Base-by-base conservation (phyloP, 129 eudicot species). In the Gnaphalium uliginosum region DNA sequence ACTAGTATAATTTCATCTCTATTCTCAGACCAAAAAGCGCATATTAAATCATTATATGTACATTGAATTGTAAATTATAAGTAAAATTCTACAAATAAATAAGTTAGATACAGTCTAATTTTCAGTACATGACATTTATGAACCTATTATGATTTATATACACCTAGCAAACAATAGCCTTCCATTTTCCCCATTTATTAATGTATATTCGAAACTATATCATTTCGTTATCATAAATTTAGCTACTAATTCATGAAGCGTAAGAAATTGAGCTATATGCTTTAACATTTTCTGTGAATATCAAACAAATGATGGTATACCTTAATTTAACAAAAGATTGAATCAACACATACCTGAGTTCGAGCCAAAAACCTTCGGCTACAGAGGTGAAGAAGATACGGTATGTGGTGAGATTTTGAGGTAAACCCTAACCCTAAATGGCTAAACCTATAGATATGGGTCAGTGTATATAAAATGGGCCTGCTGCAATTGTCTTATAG, bases 271-370 rank as follows among this genome's bases (percentile, higher is more conserved):
- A 1, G 51, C 30, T 9, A 10, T 1, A 39, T 3, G 1, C 8
- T 35, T 35, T 24, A n/a, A 22, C 9, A 14, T 19, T 10, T 68
- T 1, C 29, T 3, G 46, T 8, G 10, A 10, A 10, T 1, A 39
- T 39, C 46, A 68, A 15, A 21, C 26, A 22, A 1, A 56, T 1
- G 25, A 65, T 17, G 22, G 4, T 17, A 65, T 8, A 8, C 0
- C 1, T 14, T 41, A 8, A 27, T 10, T 30, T 30, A 0, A 4
- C 4, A 4, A 25, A 21, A 22, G 24, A 5, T 58, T 35, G 11
- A 37, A 57, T 18, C 24, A 30, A 23, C 35, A 21, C 9, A 35
- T 33, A 72, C 77, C 77, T 58, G 77, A 37, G 22, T 35, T 8
- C 1, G 76, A 23, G 56, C 10, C 1, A 61, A 25, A 57, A 58